Percentiles rank a stretch among this genome's conserved stretches.
These are phyloP conservation scores for Fomitopsis palustris DNA, from an alignment of 1,284 basidiomycete species.

Conservation along the genomic window DNA sequence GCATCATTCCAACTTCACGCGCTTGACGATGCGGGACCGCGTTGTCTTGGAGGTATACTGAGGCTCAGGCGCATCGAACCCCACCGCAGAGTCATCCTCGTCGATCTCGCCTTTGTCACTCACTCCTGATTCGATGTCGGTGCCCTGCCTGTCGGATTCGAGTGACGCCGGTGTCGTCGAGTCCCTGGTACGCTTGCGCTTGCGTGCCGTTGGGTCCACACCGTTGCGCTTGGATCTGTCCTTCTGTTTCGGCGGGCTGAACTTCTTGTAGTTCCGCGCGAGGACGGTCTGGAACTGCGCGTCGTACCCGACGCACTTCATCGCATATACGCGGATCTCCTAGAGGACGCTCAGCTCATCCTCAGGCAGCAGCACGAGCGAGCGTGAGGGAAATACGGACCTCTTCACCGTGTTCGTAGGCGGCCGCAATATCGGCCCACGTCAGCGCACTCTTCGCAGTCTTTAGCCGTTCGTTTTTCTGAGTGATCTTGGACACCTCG, in stretches of 20 bases:
- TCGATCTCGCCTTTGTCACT: not conserved
- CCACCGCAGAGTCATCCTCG: no score
- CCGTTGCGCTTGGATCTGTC: not conserved
- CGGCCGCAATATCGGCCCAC: conserved; percentile 6
- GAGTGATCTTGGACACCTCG: not conserved
- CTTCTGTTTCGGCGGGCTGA: not conserved
- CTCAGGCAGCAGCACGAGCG: not conserved
- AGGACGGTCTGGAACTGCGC: conserved; percentile 5
- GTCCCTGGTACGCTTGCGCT: not conserved
- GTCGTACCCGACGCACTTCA: conserved; percentile 11
- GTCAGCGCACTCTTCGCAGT: not conserved
- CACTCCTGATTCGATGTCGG: not conserved
- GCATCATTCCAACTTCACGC: not conserved
- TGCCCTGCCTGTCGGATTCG: not conserved
- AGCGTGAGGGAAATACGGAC: not conserved
- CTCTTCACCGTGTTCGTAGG: conserved; percentile 7
- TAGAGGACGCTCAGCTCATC: not conserved
- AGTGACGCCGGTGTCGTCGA: not conserved
- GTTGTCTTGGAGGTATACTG: not conserved
- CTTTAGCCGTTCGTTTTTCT: not conserved
- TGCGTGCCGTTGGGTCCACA: not conserved
- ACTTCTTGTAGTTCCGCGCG: not conserved
- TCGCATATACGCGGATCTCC: conserved; percentile 5
- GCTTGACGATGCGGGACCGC: not conserved
- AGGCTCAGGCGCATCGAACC: no score